Conservation (phyloP, 495 filamentous ascomycete genomes). For the Parmelia sp. region DNA sequence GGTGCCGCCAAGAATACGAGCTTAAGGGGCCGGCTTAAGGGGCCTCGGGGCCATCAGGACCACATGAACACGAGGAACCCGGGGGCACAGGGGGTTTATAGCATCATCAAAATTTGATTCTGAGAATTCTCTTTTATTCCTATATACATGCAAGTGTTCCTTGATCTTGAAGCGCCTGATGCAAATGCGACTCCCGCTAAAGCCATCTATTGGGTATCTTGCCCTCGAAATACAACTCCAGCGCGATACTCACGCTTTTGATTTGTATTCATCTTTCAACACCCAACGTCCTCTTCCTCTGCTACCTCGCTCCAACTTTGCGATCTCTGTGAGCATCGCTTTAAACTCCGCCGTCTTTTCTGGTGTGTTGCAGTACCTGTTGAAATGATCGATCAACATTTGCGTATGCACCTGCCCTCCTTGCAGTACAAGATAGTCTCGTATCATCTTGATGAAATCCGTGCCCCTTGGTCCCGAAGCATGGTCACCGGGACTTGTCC, state of each 20-base stretch:
- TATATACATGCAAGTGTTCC: background rate
- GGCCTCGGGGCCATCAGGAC: background rate
- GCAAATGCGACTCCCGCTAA: conserved; percentile 4
- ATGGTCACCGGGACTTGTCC: conserved; percentile 28
- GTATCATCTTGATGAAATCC: conserved; percentile 69
- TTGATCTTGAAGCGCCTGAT: background rate
- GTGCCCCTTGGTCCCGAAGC: conserved; percentile 22
- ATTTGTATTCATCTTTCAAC: conserved; percentile 21
- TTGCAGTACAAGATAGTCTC: conserved; percentile 63
- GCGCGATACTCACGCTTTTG: conserved; percentile 2
- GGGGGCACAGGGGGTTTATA: too few relatives aligned
- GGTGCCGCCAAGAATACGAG: background rate
- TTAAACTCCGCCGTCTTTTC: conserved; percentile 56
- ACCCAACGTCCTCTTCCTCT: conserved; percentile 48
- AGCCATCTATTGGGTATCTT: conserved; percentile 14
- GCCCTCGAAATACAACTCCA: background rate
- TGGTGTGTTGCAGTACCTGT: conserved; percentile 50
- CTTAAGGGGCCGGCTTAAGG: too few relatives aligned
- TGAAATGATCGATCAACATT: conserved; percentile 75
- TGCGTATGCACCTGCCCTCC: conserved; percentile 67
- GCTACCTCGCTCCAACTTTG: conserved; percentile 48
- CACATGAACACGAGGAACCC: too few relatives aligned
- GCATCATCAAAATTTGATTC: too few relatives aligned
- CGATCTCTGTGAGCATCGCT: conserved; percentile 54
- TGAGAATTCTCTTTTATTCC: background rate